phyloP scores from a whole-genome alignment of 345 rosid genomes.

The Eucalyptus leucophloia region DNA sequence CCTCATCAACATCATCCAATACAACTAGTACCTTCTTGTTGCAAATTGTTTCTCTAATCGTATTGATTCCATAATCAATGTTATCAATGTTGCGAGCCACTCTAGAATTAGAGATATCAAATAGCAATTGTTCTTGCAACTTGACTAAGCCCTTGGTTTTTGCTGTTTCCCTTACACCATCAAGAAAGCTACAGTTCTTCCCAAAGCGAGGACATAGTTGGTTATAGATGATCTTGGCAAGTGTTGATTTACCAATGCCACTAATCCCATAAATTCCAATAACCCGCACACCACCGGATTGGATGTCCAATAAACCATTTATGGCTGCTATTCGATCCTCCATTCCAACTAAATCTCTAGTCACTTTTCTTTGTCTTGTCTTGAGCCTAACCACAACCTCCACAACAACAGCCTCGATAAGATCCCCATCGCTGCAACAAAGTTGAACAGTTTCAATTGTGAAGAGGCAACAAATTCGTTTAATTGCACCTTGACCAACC shows the following conservation, averaged over 20 bases:
- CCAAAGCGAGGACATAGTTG: background rate
- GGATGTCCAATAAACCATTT: background rate
- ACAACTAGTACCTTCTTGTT: no score
- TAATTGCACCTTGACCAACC: no score
- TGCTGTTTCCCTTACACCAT: background rate
- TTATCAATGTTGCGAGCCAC: no score
- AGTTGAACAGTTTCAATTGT: background rate
- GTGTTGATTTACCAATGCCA: background rate
- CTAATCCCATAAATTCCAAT: background rate
- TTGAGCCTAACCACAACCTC: background rate
- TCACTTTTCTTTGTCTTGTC: background rate
- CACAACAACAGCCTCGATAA: background rate
- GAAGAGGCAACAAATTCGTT: background rate
- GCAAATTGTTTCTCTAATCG: no score
- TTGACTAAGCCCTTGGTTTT: background rate
- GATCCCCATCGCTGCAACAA: background rate
- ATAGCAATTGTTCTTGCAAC: no score
- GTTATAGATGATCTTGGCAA: background rate
- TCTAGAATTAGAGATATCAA: no score
- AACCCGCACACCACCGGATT: background rate
- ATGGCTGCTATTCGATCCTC: background rate
- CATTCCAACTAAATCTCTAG: background rate
- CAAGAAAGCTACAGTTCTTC: background rate
- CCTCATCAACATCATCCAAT: no score
- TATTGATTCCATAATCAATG: no score